phyloP scores from a whole-genome alignment of 1,284 basidiomycete species.

The Nidula niveotomentosa region DNA sequence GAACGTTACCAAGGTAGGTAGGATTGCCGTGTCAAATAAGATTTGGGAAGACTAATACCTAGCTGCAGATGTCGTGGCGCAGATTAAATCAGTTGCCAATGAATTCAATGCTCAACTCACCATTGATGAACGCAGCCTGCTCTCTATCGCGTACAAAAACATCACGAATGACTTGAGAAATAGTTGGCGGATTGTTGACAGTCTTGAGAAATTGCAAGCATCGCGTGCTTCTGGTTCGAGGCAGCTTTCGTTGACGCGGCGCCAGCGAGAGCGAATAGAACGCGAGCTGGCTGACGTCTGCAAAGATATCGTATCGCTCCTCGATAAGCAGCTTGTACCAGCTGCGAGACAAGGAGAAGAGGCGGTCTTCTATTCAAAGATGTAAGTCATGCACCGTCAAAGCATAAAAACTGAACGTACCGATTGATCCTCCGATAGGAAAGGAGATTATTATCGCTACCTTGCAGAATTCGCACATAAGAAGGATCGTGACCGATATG shows the following conservation, averaged over 20 bases:
- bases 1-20: slow-evolving; percentile 62
- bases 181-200: slow-evolving; percentile 62
- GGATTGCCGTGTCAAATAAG: not conserved
- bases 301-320: slow-evolving; percentile 54
- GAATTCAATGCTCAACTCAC: slow-evolving; percentile 48
- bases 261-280: slow-evolving; percentile 55
- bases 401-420: not conserved
- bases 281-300: slow-evolving; percentile 54
- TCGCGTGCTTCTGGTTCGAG: slow-evolving; percentile 23
- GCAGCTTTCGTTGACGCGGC: slow-evolving; percentile 47
- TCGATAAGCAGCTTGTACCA: slow-evolving; percentile 54
- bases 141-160: slow-evolving; percentile 74
- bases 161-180: slow-evolving; percentile 59
- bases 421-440: slow-evolving; percentile 36
- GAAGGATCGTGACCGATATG: slow-evolving; percentile 46
- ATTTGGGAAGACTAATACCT: not conserved
- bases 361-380: slow-evolving; percentile 68
- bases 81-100: slow-evolving; percentile 55
- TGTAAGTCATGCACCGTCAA: slow-evolving; percentile 36
- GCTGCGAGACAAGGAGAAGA: slow-evolving; percentile 60
- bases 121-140: slow-evolving; percentile 65
- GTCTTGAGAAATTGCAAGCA: slow-evolving; percentile 50
- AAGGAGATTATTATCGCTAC: slow-evolving; percentile 72
- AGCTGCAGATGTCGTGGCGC: slow-evolving; percentile 51
- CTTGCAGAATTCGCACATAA: slow-evolving; percentile 60